Evolutionary conservation across 83 land plant genomes (phyloP).

Genomic region (Thuja plicata): DNA sequence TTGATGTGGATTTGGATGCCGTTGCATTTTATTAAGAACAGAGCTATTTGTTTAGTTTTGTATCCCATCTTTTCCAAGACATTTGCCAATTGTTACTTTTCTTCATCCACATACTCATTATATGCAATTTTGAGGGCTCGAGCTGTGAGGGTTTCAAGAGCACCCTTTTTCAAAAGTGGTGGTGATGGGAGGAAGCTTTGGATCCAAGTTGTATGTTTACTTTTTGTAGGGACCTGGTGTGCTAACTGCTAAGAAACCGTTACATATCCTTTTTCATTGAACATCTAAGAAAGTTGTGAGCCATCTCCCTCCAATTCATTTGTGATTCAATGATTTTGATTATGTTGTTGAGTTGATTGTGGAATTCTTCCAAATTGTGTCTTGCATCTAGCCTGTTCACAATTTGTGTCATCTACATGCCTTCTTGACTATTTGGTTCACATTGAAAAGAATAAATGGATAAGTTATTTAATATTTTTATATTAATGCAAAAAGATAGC

Average conservation of each 20-base stretch:
- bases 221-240: neutral
- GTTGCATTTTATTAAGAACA: too few species aligned
- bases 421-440: neutral
- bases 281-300: neutral
- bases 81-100: too few species aligned
- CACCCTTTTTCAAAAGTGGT: neutral
- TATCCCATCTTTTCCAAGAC: too few species aligned
- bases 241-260: neutral
- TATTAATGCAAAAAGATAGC: neutral
- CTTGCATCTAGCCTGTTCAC: too few species aligned
- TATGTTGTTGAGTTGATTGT: neutral
- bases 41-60: too few species aligned
- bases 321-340: neutral
- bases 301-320: neutral
- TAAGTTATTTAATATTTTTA: too few species aligned
- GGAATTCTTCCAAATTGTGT: neutral
- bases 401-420: neutral
- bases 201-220: neutral
- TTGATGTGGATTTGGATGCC: too few species aligned
- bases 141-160: neutral
- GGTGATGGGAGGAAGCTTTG: neutral
- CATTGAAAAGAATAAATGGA: neutral
- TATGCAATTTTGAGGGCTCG: neutral
- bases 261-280: neutral
- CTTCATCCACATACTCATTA: neutral